These are phyloP conservation scores for Solanum peruvianum DNA, from an alignment of 257 asterid genomes.

Conservation along the genomic window DNA sequence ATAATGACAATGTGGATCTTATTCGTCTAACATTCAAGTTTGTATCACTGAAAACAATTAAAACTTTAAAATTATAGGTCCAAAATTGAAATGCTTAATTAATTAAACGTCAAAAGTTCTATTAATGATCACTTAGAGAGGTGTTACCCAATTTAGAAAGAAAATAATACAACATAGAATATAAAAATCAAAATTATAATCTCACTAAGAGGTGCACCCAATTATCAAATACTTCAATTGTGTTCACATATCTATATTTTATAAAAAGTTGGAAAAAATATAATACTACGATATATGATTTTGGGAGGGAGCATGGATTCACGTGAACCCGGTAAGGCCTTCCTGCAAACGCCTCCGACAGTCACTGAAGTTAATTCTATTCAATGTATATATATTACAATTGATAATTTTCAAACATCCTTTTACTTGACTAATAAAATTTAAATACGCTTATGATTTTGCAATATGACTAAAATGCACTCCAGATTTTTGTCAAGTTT, in stretches of 20 bases:
- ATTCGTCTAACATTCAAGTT: no score
- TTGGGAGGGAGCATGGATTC: rapidly evolving
- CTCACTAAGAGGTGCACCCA: not conserved
- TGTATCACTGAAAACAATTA: not conserved
- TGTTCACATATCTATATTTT: not conserved
- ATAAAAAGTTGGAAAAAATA: no score
- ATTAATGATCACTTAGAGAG: not conserved
- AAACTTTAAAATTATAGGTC: no score
- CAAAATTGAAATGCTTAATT: no score
- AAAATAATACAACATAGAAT: not conserved
- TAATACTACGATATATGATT: not conserved
- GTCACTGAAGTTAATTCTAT: not conserved
- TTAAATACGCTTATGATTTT: not conserved
- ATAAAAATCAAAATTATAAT: not conserved
- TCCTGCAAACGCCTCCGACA: rapidly evolving
- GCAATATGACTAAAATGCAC: not conserved
- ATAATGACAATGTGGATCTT: no score
- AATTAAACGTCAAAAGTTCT: no score
- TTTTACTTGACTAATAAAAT: no score
- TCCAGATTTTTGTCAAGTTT: rapidly evolving
- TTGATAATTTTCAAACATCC: not conserved
- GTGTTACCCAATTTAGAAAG: no score
- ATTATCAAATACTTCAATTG: no score
- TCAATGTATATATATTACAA: not conserved
- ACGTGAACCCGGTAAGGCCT: rapidly evolving